Evolutionary conservation across 148 eudicot species (phyloP).

Genomic region (Chenopodium berlandieri): DNA sequence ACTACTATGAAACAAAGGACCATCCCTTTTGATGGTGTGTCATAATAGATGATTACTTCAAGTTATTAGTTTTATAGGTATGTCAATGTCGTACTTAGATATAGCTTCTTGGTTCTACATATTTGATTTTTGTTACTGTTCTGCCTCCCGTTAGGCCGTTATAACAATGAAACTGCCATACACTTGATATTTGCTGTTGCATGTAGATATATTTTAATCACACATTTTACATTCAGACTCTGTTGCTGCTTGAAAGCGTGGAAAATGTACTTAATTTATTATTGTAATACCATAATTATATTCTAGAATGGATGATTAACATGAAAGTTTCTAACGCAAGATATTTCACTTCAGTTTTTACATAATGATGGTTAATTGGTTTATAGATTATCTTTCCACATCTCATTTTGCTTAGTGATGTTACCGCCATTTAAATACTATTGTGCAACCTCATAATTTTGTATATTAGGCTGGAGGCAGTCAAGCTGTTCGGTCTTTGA

Average conservation of each 20-base stretch:
- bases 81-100: background rate
- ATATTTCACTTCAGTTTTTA: background rate
- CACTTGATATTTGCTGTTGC: slow-evolving; percentile 1
- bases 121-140: background rate
- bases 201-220: background rate
- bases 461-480: slow-evolving; percentile 33
- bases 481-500: slow-evolving; percentile 29
- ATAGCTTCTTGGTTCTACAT: background rate
- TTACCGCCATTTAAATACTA: slow-evolving; percentile 5
- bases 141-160: background rate
- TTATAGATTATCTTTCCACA: background rate
- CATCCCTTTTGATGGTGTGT: slow-evolving; percentile 1
- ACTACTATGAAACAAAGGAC: background rate
- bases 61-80: background rate
- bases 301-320: background rate
- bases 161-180: background rate
- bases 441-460: slow-evolving; percentile 42
- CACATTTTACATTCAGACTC: background rate
- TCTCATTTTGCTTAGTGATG: slow-evolving; percentile 4
- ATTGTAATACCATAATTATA: background rate
- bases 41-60: background rate
- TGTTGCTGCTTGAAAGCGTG: background rate
- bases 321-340: background rate
- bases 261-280: background rate
- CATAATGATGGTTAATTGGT: background rate